These are phyloP conservation scores for Protomyces arabidopsidicola DNA, from an alignment of 1,139 yeast genomes.

Conservation along the genomic window DNA sequence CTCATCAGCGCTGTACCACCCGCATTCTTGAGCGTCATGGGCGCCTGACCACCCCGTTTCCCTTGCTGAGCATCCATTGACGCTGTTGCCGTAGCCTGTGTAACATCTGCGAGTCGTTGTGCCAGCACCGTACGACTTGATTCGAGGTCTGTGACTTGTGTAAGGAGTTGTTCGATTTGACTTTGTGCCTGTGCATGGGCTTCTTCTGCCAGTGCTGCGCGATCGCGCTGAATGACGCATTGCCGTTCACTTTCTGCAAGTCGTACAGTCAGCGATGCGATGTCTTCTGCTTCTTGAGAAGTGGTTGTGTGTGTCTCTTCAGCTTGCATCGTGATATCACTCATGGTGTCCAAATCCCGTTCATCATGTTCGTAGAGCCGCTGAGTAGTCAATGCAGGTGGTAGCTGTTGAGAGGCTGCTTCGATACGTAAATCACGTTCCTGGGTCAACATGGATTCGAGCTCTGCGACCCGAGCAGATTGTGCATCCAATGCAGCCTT, in stretches of 20 bases:
- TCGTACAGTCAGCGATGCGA: constrained; percentile 6
- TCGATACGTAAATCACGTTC: constrained; percentile 19
- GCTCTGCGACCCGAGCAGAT: constrained; percentile 8
- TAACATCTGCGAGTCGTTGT: background rate
- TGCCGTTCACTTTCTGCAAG: constrained; percentile 4
- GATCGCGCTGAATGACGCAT: background rate
- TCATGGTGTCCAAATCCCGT: background rate
- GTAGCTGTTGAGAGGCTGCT: constrained; percentile 1
- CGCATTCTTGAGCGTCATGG: background rate
- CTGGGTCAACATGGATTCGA: constrained; percentile 2
- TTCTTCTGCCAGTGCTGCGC: background rate
- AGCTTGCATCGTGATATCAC: background rate
- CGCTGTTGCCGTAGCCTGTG: background rate
- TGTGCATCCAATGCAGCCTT: constrained; percentile 12
- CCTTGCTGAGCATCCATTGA: background rate
- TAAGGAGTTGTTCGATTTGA: background rate
- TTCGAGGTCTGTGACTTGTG: constrained; percentile 5
- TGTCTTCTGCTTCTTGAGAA: background rate
- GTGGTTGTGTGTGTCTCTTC: background rate
- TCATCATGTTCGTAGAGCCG: background rate
- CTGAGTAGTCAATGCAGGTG: background rate
- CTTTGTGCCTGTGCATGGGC: background rate
- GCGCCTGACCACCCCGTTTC: background rate
- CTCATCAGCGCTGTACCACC: constrained; percentile 21
- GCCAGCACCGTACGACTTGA: background rate